Percentiles rank a stretch among this genome's conserved stretches.
Conservation (phyloP, 1,139 yeast genomes). For the Diutina sp. region DNA sequence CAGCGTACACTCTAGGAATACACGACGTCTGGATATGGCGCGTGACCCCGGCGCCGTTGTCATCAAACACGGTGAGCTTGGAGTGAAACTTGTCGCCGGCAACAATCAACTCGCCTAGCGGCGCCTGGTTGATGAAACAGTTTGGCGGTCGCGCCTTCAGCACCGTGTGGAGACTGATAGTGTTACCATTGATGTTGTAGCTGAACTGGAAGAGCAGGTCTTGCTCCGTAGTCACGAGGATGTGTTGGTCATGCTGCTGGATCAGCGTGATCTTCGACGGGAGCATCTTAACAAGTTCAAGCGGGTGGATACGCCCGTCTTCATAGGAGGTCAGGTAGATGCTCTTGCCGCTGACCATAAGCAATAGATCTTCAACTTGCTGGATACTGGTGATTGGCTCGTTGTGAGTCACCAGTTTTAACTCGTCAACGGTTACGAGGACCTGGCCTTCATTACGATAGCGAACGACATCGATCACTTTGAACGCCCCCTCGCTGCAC, state of each 20-base stretch:
- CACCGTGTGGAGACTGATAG: neutral
- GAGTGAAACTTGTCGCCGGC: slow-evolving; percentile 1
- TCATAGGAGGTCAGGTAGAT: neutral
- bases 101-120: neutral
- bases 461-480: neutral
- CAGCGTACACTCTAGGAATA: neutral
- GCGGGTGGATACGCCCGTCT: neutral
- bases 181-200: neutral
- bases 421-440: neutral
- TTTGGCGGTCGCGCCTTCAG: neutral
- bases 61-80: neutral
- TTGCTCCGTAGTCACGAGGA: neutral
- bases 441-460: neutral
- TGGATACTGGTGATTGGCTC: neutral
- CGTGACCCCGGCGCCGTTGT: neutral
- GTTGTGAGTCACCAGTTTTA: neutral
- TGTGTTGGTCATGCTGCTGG: neutral
- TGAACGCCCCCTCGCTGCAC: neutral
- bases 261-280: neutral
- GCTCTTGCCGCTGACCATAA: neutral
- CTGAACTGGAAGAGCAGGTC: neutral
- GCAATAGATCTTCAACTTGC: neutral
- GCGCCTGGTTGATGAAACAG: slow-evolving; percentile 1
- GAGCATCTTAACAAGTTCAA: neutral
- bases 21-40: neutral